Evolutionary conservation across 1,284 basidiomycete genomes (phyloP), one percentile per base, ranked within the genome.

Genomic region (Cryptococcus jaspeensis): DNA sequence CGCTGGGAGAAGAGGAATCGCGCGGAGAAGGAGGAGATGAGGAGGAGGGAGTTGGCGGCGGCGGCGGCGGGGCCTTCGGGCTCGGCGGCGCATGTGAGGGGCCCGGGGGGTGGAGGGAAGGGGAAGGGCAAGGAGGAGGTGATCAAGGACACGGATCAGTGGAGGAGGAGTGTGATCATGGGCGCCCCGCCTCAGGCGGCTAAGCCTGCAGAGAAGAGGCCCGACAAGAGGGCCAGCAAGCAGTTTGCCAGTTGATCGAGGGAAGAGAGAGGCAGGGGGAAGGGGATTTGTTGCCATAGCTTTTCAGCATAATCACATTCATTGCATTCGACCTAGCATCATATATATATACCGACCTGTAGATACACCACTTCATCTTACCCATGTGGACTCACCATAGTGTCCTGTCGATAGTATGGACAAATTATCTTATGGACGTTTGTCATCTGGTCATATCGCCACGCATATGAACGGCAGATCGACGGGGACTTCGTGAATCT

Each of bases 81-180:
- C 5, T 5, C 28, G 43, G 32, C 15, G 13, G 47, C 15, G 53
- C n/a, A n/a, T 32, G 22, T 9, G 46, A 37, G 23, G 47, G 45
- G 15, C 15, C 20, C 8, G 18, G 55, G 53, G 11, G 44, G 25
- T 44, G 39, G 50, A 13, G 41, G 46, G 18, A 54, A 53, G 28
- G 59, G 45, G 41, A 53, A 55, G 20, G 56, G 56, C 18, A 60
- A 48, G 44, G 45, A 55, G 43, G 62, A 64, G 44, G 60, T 56
- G 22, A 41, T 63, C 40, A 64, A 61, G 50, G 55, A 46, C n/a
- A 63, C 65, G 20, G 64, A 69, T n/a, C 60, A 71, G 43, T 72
- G 70, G 70, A 67, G 70, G 50, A 60, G 61, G 55, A 71, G 70
- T 52, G 58, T 72, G 12, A 42, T 58, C 15, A 23, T 58, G 25